phyloP scores from a whole-genome alignment of 306 rosid species.

The Medicago ruthenica region DNA sequence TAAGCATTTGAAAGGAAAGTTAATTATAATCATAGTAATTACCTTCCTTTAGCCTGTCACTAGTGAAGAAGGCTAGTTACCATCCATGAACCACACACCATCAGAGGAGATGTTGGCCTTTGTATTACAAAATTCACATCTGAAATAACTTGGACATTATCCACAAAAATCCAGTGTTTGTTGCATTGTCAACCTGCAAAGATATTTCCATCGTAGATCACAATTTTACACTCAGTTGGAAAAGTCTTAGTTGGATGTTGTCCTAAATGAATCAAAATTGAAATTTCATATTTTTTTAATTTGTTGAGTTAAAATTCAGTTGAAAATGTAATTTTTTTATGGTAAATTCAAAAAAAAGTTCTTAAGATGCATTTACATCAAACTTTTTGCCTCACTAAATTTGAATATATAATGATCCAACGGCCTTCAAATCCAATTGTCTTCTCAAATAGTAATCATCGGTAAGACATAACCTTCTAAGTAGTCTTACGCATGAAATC shows the following conservation, averaged over 20 bases:
- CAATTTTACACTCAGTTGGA: not conserved
- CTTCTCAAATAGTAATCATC: not conserved
- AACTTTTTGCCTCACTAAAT: not conserved
- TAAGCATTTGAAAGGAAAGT: too few species aligned
- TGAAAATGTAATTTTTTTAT: not conserved
- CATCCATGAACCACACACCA: slow-evolving; percentile 67
- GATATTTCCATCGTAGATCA: slow-evolving; percentile 4
- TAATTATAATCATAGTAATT: too few species aligned
- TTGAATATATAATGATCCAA: not conserved
- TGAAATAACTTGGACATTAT: slow-evolving; percentile 78
- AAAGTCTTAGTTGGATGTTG: not conserved
- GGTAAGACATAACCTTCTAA: slow-evolving; percentile 30
- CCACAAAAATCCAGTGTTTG: slow-evolving; percentile 76
- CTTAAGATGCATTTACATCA: not conserved
- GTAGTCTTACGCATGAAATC: slow-evolving; percentile 39
- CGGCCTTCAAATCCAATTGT: too few species aligned
- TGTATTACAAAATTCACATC: too few species aligned
- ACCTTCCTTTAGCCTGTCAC: not conserved
- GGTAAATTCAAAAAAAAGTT: slow-evolving; percentile 6
- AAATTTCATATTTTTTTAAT: not conserved
- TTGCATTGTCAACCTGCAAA: slow-evolving; percentile 80
- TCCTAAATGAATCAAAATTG: slow-evolving; percentile 1
- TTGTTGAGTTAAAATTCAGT: not conserved
- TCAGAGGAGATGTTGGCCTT: slow-evolving; percentile 60
- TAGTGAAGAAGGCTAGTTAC: slow-evolving; percentile 48